These are phyloP conservation scores for Cryphonectria radicalis DNA, from an alignment of 2,329 filamentous ascomycete species.

Conservation along the genomic window DNA sequence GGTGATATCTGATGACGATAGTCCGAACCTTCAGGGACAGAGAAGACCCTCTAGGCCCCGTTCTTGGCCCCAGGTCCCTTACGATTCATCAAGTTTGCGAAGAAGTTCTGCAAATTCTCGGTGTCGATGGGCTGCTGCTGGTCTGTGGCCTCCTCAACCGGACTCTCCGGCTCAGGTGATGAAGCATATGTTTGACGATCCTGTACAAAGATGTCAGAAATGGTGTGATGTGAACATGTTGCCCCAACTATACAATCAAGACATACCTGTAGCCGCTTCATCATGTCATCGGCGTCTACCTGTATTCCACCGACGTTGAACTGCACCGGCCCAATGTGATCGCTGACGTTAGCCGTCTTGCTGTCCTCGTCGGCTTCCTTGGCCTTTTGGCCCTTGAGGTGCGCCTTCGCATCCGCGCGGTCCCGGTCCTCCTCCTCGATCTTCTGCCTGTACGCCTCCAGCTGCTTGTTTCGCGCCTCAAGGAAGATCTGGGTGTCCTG, in stretches of 20 bases:
- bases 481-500: slow-evolving; percentile 80
- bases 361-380: slow-evolving; percentile 39
- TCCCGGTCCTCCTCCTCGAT: slow-evolving; percentile 52
- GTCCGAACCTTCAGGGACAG: not conserved
- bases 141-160: slow-evolving; percentile 40
- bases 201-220: slow-evolving; percentile 42
- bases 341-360: slow-evolving; percentile 57
- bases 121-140: slow-evolving; percentile 52
- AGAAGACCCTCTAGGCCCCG: slow-evolving; percentile 24
- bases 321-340: slow-evolving; percentile 91
- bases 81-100: slow-evolving; percentile 63
- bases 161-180: slow-evolving; percentile 48
- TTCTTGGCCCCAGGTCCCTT: slow-evolving; percentile 41
- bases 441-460: slow-evolving; percentile 69
- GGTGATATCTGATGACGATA: not conserved
- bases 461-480: slow-evolving; percentile 70
- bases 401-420: slow-evolving; percentile 39
- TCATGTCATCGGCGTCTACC: slow-evolving; percentile 91
- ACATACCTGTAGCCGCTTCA: slow-evolving; percentile 79
- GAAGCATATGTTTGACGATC: slow-evolving; percentile 60
- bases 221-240: not conserved
- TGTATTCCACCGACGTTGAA: slow-evolving; percentile 99
- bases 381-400: slow-evolving; percentile 57
- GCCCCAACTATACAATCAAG: not conserved
- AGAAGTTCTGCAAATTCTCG: slow-evolving; percentile 63